A percentile compares a stretch with the other conserved stretches of the same genome.
Evolutionary conservation across 148 eudicot species (phyloP).

Genomic region (Suaeda aralocaspica): DNA sequence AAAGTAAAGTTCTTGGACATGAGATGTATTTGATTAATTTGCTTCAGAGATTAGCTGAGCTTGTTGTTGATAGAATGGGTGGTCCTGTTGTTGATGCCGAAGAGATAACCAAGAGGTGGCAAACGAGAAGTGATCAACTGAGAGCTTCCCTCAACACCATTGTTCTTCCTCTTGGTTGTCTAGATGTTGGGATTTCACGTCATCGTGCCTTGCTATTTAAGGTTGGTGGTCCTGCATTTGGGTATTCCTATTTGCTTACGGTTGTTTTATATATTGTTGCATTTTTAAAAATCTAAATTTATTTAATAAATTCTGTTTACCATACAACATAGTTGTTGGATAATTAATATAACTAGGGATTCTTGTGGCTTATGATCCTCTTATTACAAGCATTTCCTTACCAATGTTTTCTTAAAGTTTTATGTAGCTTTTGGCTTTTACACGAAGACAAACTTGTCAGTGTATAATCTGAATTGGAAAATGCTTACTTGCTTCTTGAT

Average conservation of each 20-base stretch:
- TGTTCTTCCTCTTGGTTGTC: conserved; percentile 83
- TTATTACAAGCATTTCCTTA: neutral
- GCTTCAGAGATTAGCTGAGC: conserved; percentile 68
- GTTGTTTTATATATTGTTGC: neutral
- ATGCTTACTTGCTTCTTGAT: neutral
- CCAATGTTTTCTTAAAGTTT: neutral
- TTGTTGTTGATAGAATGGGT: conserved; percentile 84
- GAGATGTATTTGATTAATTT: conserved; percentile 39
- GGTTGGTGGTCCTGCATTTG: conserved; percentile 33
- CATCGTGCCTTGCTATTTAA: conserved; percentile 95
- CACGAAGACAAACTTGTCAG: neutral
- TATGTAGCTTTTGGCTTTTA: neutral
- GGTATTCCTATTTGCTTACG: neutral
- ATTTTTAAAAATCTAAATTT: too few relatives aligned
- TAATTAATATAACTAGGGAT: neutral
- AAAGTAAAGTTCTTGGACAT: conserved; percentile 43
- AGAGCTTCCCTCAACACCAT: conserved; percentile 51
- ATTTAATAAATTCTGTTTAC: too few relatives aligned
- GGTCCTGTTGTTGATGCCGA: conserved; percentile 88
- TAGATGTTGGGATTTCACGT: conserved; percentile 92
- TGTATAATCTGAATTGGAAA: neutral
- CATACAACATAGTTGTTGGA: too few relatives aligned
- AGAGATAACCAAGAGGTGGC: conserved; percentile 72
- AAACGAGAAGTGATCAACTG: conserved; percentile 55
- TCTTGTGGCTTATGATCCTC: neutral